phyloP scores from a whole-genome alignment of 345 rosid species.

The Sisymbrium irio region DNA sequence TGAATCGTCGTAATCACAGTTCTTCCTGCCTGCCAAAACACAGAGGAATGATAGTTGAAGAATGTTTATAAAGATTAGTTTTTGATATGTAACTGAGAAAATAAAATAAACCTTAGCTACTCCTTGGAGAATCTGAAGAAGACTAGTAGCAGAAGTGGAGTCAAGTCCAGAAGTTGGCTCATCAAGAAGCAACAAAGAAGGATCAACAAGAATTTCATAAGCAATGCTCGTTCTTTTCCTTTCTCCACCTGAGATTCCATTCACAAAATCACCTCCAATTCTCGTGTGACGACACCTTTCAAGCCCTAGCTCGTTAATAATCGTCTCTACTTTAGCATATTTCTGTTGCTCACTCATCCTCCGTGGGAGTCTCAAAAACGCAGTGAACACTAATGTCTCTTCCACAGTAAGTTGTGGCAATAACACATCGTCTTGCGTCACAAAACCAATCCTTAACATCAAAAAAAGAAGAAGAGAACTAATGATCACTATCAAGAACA shows the following conservation, averaged over 20 bases:
- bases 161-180: background rate
- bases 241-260: background rate
- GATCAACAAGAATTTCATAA: background rate
- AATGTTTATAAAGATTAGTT: too few species aligned
- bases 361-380: background rate
- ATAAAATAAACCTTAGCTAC: too few species aligned
- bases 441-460: background rate
- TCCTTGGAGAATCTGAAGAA: background rate
- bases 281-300: background rate
- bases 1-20: background rate
- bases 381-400: background rate
- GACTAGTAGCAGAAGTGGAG: background rate
- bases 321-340: background rate
- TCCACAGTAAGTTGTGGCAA: background rate
- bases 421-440: background rate
- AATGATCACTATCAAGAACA: too few species aligned
- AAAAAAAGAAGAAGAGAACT: background rate
- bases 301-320: background rate
- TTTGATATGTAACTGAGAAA: too few species aligned
- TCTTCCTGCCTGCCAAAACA: background rate
- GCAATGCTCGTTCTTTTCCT: background rate
- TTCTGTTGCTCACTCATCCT: background rate
- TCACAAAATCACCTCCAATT: background rate
- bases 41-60: background rate
- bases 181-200: background rate